A percentile compares a stretch with the other conserved stretches of the same genome.
Conservation (phyloP, 192 early-diverging fungal species). For the Dissophora globulifera region DNA sequence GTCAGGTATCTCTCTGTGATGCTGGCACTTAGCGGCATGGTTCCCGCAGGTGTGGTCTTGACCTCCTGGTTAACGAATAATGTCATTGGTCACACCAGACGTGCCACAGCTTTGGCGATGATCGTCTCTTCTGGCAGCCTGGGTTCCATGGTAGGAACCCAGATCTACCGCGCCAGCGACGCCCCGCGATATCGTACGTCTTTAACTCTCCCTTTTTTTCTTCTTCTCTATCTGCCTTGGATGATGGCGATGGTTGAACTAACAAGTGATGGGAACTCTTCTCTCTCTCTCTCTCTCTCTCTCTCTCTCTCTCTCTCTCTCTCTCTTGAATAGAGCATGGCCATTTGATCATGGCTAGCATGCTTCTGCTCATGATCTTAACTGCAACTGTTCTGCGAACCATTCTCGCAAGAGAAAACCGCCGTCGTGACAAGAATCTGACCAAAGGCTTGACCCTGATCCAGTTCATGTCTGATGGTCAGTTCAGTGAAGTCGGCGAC, state of each 20-base stretch:
- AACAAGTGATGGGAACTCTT: too few species aligned
- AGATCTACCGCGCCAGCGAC: slow-evolving; percentile 66
- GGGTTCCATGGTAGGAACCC: slow-evolving; percentile 64
- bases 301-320: not conserved
- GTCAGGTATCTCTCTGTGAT: slow-evolving; percentile 12
- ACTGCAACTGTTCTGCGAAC: slow-evolving; percentile 26
- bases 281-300: not conserved
- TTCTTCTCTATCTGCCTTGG: not conserved
- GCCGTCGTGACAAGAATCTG: slow-evolving; percentile 16
- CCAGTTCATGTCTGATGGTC: slow-evolving; percentile 31
- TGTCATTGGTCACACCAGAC: slow-evolving; percentile 65
- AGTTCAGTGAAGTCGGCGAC: slow-evolving; percentile 28
- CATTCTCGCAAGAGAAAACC: slow-evolving; percentile 46
- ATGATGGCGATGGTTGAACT: too few species aligned
- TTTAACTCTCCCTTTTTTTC: not conserved
- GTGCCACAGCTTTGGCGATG: slow-evolving; percentile 64
- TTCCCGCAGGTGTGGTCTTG: slow-evolving; percentile 16
- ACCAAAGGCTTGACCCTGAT: slow-evolving; percentile 12
- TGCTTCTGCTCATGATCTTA: slow-evolving; percentile 14
- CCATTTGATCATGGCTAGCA: slow-evolving; percentile 19
- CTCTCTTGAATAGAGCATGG: slow-evolving; percentile 8
- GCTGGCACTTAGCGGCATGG: slow-evolving; percentile 23
- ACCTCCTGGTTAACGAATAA: slow-evolving; percentile 70
- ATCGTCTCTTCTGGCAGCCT: slow-evolving; percentile 63
- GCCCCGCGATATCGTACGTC: slow-evolving; percentile 58